phyloP scores from a whole-genome alignment of 2,329 filamentous ascomycete genomes.

The Alternaria atra region DNA sequence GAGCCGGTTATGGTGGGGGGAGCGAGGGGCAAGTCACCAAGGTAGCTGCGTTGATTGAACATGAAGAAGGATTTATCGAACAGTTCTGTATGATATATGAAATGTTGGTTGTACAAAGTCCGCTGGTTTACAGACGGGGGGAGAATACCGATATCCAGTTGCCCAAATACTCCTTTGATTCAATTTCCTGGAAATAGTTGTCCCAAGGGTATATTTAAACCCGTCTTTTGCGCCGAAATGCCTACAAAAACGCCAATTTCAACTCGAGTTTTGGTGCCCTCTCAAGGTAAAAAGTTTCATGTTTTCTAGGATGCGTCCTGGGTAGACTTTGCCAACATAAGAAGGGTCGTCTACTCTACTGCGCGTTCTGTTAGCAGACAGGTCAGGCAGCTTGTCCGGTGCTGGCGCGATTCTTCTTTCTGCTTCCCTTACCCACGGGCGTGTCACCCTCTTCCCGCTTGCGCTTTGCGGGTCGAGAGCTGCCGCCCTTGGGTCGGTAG shows the following conservation, averaged over 20 bases:
- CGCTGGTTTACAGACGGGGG: not conserved
- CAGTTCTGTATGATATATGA: constrained; percentile 5
- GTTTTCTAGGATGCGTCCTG: too few species aligned
- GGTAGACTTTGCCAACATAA: not conserved
- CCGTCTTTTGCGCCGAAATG: not conserved
- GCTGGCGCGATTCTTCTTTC: constrained; percentile 48
- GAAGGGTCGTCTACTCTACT: not conserved
- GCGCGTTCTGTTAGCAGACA: not conserved
- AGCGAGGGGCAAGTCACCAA: constrained; percentile 20
- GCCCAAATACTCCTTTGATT: not conserved
- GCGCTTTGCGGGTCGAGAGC: constrained; percentile 52
- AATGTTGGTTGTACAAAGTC: not conserved
- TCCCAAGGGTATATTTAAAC: constrained; percentile 9
- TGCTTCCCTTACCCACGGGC: constrained; percentile 32
- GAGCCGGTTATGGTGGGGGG: constrained; percentile 31
- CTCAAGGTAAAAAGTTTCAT: too few species aligned
- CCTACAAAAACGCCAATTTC: constrained; percentile 4
- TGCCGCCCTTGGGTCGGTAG: constrained; percentile 60
- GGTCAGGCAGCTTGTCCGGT: constrained; percentile 20
- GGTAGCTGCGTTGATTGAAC: not conserved
- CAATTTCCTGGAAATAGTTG: not conserved
- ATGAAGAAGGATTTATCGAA: not conserved
- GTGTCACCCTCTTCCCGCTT: constrained; percentile 55
- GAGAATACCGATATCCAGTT: not conserved
- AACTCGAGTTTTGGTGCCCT: not conserved